These are phyloP conservation scores for Sphagnurus paluster DNA, from an alignment of 1,284 basidiomycete genomes.

Conservation along the genomic window DNA sequence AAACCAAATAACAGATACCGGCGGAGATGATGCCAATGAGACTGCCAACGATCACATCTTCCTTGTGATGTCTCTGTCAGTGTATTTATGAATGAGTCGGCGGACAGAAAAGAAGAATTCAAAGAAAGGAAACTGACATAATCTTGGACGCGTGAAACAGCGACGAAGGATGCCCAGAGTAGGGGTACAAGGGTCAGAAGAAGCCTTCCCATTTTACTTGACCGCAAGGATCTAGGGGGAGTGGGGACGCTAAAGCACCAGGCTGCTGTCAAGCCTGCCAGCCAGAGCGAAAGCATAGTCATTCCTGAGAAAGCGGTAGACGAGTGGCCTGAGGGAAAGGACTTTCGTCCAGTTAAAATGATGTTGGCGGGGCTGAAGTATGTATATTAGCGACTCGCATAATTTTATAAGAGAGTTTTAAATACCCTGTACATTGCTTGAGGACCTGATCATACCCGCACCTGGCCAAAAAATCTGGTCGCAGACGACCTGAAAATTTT, in stretches of 20 bases:
- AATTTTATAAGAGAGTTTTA: neutral
- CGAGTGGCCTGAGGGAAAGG: slow-evolving; percentile 71
- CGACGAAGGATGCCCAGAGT: slow-evolving; percentile 60
- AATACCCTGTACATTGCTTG: slow-evolving; percentile 56
- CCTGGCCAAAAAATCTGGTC: slow-evolving; percentile 69
- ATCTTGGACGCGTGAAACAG: slow-evolving; percentile 62
- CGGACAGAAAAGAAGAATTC: slow-evolving; percentile 7
- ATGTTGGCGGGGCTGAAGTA: slow-evolving; percentile 36
- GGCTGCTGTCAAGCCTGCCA: slow-evolving; percentile 63
- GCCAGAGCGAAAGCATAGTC: slow-evolving; percentile 60
- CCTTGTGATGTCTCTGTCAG: slow-evolving; percentile 62
- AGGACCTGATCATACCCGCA: slow-evolving; percentile 57
- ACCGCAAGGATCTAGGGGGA: slow-evolving; percentile 35
- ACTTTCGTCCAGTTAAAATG: slow-evolving; percentile 55
- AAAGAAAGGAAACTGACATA: slow-evolving; percentile 54
- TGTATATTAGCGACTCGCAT: neutral
- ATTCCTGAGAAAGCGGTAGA: slow-evolving; percentile 67
- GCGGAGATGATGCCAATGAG: slow-evolving; percentile 54
- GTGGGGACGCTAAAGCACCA: slow-evolving; percentile 51
- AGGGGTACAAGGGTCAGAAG: slow-evolving; percentile 52
- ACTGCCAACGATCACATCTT: slow-evolving; percentile 64
- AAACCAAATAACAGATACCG: slow-evolving; percentile 53
- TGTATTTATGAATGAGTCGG: neutral
- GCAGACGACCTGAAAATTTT: slow-evolving; percentile 49
- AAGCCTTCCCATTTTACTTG: slow-evolving; percentile 51